Percentiles rank a stretch among this genome's conserved stretches.
Conservation (phyloP, 306 rosid genomes). For the Casuarina cunninghamiana region DNA sequence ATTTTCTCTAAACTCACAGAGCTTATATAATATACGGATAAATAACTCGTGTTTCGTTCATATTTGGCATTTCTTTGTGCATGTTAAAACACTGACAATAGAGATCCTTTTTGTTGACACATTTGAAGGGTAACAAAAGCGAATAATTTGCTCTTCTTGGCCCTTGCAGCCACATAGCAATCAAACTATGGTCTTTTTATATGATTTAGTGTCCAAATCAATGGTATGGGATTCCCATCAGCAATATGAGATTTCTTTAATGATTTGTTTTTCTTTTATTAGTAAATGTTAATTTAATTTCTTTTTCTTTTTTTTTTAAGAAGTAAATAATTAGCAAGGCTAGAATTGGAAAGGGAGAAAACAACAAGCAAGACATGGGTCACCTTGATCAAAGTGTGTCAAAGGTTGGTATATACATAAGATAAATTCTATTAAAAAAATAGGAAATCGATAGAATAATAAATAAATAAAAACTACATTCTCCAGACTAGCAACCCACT, state of each 20-base stretch:
- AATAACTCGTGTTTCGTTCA: no score
- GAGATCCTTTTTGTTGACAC: background rate
- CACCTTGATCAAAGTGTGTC: background rate
- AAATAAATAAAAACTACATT: background rate
- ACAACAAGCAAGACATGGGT: background rate
- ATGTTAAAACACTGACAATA: background rate
- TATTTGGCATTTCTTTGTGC: no score
- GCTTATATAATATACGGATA: no score
- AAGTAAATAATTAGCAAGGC: background rate
- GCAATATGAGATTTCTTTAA: background rate
- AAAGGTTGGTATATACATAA: background rate
- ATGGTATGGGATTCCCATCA: background rate
- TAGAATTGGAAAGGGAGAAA: background rate
- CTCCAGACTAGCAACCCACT: conserved; percentile 1
- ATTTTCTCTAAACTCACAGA: no score
- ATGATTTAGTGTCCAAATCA: background rate
- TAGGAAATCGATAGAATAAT: no score
- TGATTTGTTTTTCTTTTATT: no score
- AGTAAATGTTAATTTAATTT: no score
- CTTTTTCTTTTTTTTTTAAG: no score
- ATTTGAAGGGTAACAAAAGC: background rate
- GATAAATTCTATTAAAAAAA: no score
- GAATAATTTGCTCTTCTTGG: background rate
- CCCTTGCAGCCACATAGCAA: no score
- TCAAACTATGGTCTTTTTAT: background rate